phyloP scores from a whole-genome alignment of 805 yeast genomes.

The Pachysolen tannophilus region DNA sequence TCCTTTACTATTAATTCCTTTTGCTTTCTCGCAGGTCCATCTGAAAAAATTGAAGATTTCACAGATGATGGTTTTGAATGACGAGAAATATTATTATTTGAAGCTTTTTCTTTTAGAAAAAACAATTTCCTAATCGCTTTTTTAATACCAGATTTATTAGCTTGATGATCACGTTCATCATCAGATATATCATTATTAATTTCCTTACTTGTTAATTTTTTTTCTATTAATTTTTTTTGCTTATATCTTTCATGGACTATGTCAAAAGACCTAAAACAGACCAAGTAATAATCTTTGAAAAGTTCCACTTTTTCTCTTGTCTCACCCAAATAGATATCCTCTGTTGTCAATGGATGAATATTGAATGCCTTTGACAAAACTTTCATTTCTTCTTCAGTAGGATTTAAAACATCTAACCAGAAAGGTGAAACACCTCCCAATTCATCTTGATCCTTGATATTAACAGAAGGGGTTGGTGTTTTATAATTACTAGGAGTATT shows the following conservation, averaged over 20 bases:
- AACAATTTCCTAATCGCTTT: not conserved
- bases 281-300: slow-evolving; percentile 83
- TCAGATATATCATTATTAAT: slow-evolving; percentile 13
- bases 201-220: slow-evolving; percentile 10
- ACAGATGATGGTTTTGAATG: slow-evolving; percentile 8
- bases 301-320: slow-evolving; percentile 93
- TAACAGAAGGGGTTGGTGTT: slow-evolving; percentile 19
- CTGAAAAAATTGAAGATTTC: no score
- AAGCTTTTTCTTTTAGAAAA: not conserved
- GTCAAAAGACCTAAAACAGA: slow-evolving; percentile 82
- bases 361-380: slow-evolving; percentile 85
- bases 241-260: slow-evolving; percentile 66
- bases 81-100: not conserved
- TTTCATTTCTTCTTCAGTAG: slow-evolving; percentile 96
- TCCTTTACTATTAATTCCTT: slow-evolving; percentile 11
- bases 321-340: slow-evolving; percentile 88
- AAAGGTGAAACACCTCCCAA: slow-evolving; percentile 50
- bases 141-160: not conserved
- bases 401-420: slow-evolving; percentile 90
- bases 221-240: slow-evolving; percentile 39
- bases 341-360: slow-evolving; percentile 93
- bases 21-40: no score
- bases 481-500: slow-evolving; percentile 12
- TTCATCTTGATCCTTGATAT: slow-evolving; percentile 11
- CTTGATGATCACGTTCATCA: no score